These are phyloP conservation scores for Rhizopogon vesiculosus DNA, from an alignment of 768 basidiomycete species.

Conservation along the genomic window DNA sequence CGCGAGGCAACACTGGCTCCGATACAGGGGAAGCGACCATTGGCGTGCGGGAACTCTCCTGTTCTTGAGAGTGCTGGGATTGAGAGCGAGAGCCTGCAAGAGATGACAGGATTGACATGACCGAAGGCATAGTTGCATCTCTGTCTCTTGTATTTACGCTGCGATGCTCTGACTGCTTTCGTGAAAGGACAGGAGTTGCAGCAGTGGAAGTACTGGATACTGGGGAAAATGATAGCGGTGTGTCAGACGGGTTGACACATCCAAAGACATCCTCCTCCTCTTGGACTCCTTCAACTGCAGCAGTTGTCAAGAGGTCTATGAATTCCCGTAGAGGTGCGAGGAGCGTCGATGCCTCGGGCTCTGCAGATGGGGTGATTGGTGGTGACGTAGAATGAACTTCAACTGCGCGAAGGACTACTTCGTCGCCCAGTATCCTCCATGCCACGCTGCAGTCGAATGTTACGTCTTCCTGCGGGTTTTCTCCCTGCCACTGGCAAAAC, in stretches of 20 bases:
- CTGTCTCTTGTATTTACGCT: slow-evolving; percentile 39
- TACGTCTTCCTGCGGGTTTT: slow-evolving; percentile 19
- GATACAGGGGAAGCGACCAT: slow-evolving; percentile 20
- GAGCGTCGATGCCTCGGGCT: slow-evolving; percentile 13
- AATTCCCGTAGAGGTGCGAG: slow-evolving; percentile 16
- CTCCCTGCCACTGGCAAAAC: slow-evolving; percentile 37
- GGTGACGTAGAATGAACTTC: slow-evolving; percentile 27
- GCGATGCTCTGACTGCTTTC: slow-evolving; percentile 54
- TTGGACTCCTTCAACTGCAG: slow-evolving; percentile 30
- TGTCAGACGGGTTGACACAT: slow-evolving; percentile 34
- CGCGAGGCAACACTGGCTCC: slow-evolving; percentile 34
- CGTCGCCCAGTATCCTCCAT: slow-evolving; percentile 67
- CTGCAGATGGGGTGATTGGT: slow-evolving; percentile 1
- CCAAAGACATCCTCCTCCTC: slow-evolving; percentile 40
- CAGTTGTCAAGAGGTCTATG: slow-evolving; percentile 38
- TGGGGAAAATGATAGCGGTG: slow-evolving; percentile 26
- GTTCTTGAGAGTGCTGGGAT: slow-evolving; percentile 40
- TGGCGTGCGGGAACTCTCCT: slow-evolving; percentile 27
- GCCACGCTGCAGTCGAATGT: slow-evolving; percentile 22
- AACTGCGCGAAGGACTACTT: slow-evolving; percentile 52
- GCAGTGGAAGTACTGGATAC: slow-evolving; percentile 24
- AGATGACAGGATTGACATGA: slow-evolving; percentile 63
- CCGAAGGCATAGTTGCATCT: slow-evolving; percentile 48
- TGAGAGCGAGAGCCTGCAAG: slow-evolving; percentile 62
- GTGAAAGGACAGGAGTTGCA: slow-evolving; percentile 51